Base-by-base conservation (phyloP, 202 grass and related monocot genomes). In the Panicum virgatum region DNA sequence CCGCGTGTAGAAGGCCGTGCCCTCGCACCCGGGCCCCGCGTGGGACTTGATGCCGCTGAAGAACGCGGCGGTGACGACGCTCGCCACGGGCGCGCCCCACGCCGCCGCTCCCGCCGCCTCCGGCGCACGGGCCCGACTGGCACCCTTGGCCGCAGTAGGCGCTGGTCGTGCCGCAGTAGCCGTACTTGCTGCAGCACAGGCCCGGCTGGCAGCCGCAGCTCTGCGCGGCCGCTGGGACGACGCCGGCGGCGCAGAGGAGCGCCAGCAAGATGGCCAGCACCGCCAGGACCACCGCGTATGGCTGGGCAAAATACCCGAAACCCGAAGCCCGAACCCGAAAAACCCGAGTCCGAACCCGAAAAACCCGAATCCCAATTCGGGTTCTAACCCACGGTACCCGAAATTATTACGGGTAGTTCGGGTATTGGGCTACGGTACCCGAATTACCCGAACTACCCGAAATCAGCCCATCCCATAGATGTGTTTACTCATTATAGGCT, bases 1-100 rank as follows among this genome's bases (percentile, higher is more conserved):
- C 12, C 81, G 78, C 18, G 86, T 85, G 86, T 93, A 97, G 57
- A 97, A 97, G 11, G 48, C 29, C 42, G 61, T 89, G 22, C 90
- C 93, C 29, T 23, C 40, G 72, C 94, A 97, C 29, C 79, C 30
- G 53, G 10, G 18, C 12, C 19, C 61, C 4, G 89, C 82, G 84
- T 88, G 75, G 32, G 69, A 50, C 71, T 76, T 88, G 66, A 97
- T 89, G 43, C 86, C 66, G 48, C 87, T 39, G 70, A 97, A 93
- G 84, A 97, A 97, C 1, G 38, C 9, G 7, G 62, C 44, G 23
- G 90, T 93, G 40, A 83, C 94, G 44, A 97, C 34, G 53, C 73
- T 75, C 5, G 74, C 74, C 44, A 97, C 87, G 12, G 87, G 72
- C 18, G 44, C 83, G 6, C 84, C 85, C 44, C 3, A 2, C 1